phyloP scores from a whole-genome alignment of 2,329 filamentous ascomycete genomes.

The Metarhizium album region DNA sequence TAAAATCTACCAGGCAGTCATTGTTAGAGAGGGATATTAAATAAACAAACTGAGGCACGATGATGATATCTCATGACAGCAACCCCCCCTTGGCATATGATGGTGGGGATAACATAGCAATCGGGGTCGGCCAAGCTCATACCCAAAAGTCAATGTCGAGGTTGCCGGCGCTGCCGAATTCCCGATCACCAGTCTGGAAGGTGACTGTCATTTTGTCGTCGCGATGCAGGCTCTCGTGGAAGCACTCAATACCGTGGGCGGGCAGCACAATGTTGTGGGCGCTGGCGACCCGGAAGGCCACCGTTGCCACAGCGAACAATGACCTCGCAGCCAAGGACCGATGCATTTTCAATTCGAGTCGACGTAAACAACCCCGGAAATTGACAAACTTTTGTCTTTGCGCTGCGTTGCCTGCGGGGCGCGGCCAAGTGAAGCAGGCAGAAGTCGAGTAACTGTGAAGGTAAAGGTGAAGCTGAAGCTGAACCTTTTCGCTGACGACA shows the following conservation, averaged over 20 bases:
- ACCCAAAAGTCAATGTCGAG: conserved; percentile 98
- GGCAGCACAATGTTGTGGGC: conserved; percentile 95
- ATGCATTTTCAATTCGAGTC: conserved; percentile 14
- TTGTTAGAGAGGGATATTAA: neutral
- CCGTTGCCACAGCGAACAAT: conserved; percentile 26
- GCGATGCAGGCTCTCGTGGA: conserved; percentile 83
- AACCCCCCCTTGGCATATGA: neutral
- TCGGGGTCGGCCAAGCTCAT: conserved; percentile 22
- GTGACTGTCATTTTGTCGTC: conserved; percentile 98
- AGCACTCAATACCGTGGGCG: conserved; percentile 91
- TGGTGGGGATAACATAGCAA: neutral
- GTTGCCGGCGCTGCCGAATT: conserved; percentile 90
- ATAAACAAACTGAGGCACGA: neutral
- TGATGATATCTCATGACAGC: neutral
- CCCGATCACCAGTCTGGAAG: conserved; percentile 93
- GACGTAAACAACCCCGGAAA: neutral
- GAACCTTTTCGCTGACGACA: conserved; percentile 3
- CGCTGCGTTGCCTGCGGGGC: neutral
- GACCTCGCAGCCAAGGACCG: conserved; percentile 29
- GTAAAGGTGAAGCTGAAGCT: too few species aligned
- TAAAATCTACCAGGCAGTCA: conserved; percentile 49
- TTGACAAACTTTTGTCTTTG: neutral
- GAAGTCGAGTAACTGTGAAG: too few species aligned
- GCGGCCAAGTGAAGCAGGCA: neutral
- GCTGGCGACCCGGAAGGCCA: conserved; percentile 45